Conservation (phyloP, 2,329 filamentous ascomycete species). For the Ophiostoma ulmi region DNA sequence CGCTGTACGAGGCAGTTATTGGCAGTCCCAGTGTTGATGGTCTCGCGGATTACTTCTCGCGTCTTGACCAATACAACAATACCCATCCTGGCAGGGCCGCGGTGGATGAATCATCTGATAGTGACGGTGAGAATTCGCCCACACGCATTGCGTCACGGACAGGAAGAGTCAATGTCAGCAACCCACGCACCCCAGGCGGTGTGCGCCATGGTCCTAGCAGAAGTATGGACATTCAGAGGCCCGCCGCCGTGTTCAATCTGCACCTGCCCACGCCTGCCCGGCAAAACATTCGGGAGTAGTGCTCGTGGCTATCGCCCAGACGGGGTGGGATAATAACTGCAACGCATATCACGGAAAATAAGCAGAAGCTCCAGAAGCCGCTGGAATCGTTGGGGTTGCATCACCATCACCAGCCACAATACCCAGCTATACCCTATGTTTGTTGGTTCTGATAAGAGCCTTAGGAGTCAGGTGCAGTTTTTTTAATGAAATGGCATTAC, state of each 20-base stretch:
- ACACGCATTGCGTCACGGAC: conserved; percentile 46
- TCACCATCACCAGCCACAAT: no score
- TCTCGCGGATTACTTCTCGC: conserved; percentile 80
- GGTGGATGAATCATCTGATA: conserved; percentile 39
- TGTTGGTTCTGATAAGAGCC: no score
- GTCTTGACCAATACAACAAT: conserved; percentile 66
- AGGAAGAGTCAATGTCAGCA: conserved; percentile 54
- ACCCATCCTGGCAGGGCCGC: not conserved
- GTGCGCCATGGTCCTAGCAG: conserved; percentile 48
- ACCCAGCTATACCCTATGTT: no score
- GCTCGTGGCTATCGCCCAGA: not conserved
- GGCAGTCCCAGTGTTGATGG: conserved; percentile 62
- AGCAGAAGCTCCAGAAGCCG: not conserved
- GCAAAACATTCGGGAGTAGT: not conserved
- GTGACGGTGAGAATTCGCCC: conserved; percentile 36
- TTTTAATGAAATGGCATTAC: no score
- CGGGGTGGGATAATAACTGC: not conserved
- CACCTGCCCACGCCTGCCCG: conserved; percentile 28
- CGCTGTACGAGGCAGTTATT: conserved; percentile 75
- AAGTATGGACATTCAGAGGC: conserved; percentile 52
- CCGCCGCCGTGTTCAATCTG: conserved; percentile 33
- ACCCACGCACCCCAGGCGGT: conserved; percentile 52
- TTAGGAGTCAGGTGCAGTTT: no score
- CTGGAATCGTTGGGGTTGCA: no score
- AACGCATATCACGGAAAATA: not conserved